A percentile compares a stretch with the other conserved stretches of the same genome.
phyloP scores from a whole-genome alignment of 2,329 filamentous ascomycete species.

The Hymenoscyphus salicellus region DNA sequence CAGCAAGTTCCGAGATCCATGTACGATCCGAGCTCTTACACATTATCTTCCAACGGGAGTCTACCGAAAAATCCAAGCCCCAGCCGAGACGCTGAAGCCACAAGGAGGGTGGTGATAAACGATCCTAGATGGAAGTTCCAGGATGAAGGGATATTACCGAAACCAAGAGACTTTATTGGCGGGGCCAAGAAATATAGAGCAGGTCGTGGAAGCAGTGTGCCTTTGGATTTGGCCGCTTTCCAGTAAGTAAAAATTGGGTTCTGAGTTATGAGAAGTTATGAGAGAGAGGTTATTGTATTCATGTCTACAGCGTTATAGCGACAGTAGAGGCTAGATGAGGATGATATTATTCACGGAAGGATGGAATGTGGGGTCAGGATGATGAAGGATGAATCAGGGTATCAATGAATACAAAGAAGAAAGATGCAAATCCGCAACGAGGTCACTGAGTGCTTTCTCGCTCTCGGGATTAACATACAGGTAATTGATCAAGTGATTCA shows the following conservation, averaged over 20 bases:
- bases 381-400: neutral
- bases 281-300: conserved; percentile 7
- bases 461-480: too few species aligned
- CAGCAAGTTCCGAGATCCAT: conserved; percentile 55
- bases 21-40: conserved; percentile 75
- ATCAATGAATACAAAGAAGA: conserved; percentile 10
- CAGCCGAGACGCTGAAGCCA: conserved; percentile 39
- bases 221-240: conserved; percentile 69
- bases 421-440: neutral
- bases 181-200: conserved; percentile 78
- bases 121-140: conserved; percentile 87
- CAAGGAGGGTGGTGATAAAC: conserved; percentile 58
- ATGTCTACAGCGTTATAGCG: conserved; percentile 12
- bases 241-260: conserved; percentile 19
- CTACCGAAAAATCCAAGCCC: conserved; percentile 48
- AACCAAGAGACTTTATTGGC: conserved; percentile 77
- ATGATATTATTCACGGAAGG: conserved; percentile 2
- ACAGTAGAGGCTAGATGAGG: conserved; percentile 4
- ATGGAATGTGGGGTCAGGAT: neutral
- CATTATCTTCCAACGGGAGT: conserved; percentile 62
- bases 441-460: too few species aligned
- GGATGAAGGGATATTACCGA: conserved; percentile 75
- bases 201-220: conserved; percentile 89
- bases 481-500: too few species aligned
- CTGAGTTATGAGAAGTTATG: neutral